phyloP scores from a whole-genome alignment of 2,329 filamentous ascomycete species.

The Fusarium scirpi region DNA sequence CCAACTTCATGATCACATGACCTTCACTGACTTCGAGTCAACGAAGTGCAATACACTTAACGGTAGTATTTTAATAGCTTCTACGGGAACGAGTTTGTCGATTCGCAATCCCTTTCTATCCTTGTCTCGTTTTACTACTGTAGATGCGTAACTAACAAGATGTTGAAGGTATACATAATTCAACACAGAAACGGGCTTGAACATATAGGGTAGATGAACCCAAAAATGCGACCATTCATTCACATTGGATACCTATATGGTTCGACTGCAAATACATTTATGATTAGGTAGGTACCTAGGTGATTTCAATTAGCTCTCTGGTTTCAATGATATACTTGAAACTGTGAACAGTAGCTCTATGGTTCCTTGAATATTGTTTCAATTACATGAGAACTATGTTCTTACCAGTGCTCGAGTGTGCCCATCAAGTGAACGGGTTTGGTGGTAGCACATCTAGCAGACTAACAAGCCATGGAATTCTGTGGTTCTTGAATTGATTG shows the following conservation, averaged over 20 bases:
- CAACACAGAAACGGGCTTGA: background rate
- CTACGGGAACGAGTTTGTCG: fast-evolving
- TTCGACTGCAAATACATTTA: background rate
- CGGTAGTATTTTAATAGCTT: background rate
- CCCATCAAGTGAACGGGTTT: background rate
- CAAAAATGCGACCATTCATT: background rate
- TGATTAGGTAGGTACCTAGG: background rate
- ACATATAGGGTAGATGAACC: background rate
- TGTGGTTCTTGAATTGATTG: background rate
- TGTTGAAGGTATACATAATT: background rate
- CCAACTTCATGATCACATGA: conserved; percentile 20
- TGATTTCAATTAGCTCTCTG: fast-evolving
- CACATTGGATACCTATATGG: background rate
- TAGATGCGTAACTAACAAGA: background rate
- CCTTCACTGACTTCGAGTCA: background rate
- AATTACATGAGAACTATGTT: background rate
- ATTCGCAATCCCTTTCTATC: background rate
- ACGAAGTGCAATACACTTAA: background rate
- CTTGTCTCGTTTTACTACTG: background rate
- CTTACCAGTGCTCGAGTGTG: no score
- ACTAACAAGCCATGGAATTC: background rate
- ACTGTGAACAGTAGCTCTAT: background rate
- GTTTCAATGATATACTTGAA: fast-evolving
- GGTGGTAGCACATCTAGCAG: background rate
- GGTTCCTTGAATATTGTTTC: background rate